Evolutionary conservation across 208 protist species (phyloP), one percentile per base, ranked within the genome.

Genomic region (Borovskyia barvae): DNA sequence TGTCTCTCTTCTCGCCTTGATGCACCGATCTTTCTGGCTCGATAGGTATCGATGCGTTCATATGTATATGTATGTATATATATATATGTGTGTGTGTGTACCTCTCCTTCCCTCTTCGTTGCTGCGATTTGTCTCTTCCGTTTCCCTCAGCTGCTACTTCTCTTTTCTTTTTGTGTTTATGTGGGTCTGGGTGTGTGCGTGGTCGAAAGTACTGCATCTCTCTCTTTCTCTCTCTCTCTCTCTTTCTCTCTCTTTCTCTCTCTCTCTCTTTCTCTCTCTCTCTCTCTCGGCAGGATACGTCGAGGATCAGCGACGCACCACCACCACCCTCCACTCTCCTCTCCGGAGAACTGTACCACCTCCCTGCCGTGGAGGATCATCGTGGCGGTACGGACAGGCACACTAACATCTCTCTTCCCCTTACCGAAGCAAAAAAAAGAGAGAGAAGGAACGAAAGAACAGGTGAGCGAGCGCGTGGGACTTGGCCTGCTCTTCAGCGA

Each of bases 401-500:
- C 35, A 39, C 30, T 40, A 3, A 28, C 15, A 24, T 54, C 28
- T 47, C 41, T 48, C 15, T 47, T 59, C n/a, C 37, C 25, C 29
- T 11, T 25, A 8, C n/a, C 12, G 19, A 48, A 17, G 19, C 25
- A 4, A 28, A 5, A 8, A 5, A 37, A 58, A 58, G 6, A 43
- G 12, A 42, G 24, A 41, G 26, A 56, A 56, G 8, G 41, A 37
- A 42, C 26, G 41, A 19, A n/a, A 30, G 0, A 7, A n/a, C n/a
- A n/a, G n/a, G n/a, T n/a, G n/a, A n/a, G 22, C 14, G 7, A 43
- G 8, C 39, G 22, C 19, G 32, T 47, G 9, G 19, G 8, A 7
- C 43, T 57, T 17, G 33, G 48, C 49, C 56, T 48, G n/a, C 39
- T 29, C 4, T 61, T 24, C 54, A 37, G 17, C 43, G 22, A 88